Evolutionary conservation across 2,329 filamentous ascomycete genomes (phyloP), one percentile per base, ranked within the genome.

Genomic region (Lachnellula subtilissima): DNA sequence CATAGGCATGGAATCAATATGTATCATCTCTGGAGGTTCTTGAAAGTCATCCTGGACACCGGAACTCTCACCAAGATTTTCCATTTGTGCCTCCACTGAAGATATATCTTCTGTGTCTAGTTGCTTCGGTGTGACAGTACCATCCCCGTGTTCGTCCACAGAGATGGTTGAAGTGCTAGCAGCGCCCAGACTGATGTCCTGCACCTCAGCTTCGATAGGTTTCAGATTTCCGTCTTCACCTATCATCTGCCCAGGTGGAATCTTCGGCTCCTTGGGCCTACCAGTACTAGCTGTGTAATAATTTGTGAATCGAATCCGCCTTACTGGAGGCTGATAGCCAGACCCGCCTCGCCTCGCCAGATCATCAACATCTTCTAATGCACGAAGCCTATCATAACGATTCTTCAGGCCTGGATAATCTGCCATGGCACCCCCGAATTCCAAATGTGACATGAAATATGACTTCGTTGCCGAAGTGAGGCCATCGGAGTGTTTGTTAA

Each of bases 201-300:
- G 56, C 56, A 63, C 60, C 23, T 61, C 64, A 35, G 49, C 47
- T 40, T 65, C 60, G 32, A 60, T 54, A 8, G 61, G 49, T 46
- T 61, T 52, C 6, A 53, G 19, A 37, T 52, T 22, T n/a, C 53
- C 60, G 48, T 65, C 59, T 23, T 60, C 47, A 35, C 55, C 64
- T 9, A 51, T 50, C 48, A 55, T 57, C 39, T 56, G 55, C 11
- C 32, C 58, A 55, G 56, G 45, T 25, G 52, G 61, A 48, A 60
- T 60, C 61, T 77, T 75, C 14, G 71, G 70, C 54, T 71, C 69
- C 63, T 88, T 91, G 2, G 80, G 78, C 56, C 83, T 78, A 3
- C 91, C 91, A 9, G 87, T 87, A 62, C 88, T 91, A n/a, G 88
- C 81, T 1, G 91, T 96, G 69, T 93, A 96, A 70, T 96, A 96